Base-by-base conservation (phyloP, 352 stramenopile genomes). In the Phytophthora meadii region DNA sequence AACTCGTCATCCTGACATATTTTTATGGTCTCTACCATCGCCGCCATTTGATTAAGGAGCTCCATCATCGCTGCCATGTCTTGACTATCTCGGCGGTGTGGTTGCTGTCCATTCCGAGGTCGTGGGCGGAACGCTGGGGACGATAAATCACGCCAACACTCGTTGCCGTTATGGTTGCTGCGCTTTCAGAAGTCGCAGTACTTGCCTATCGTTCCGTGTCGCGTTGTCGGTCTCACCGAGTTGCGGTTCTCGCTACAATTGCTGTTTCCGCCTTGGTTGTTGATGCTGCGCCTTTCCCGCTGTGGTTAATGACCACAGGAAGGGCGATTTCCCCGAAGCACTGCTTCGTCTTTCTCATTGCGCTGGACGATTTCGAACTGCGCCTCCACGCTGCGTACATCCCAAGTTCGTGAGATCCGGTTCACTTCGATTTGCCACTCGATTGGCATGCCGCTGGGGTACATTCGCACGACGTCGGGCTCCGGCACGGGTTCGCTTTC, bases 21-120 rank as follows among this genome's bases (percentile, higher is more conserved):
- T 25, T 59, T 59, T 17, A 59, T 9, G 9, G 52, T 44, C 7
- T 42, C 25, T 8, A 59, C 36, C 52, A 57, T 47, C 12, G 36
- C 50, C 2, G 36, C 36, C 34, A 57, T 57, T 4, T 57, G 37
- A 19, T 19, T 1, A 1, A 19, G 19, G 19, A 19, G 19, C 19
- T 19, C 19, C 19, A 19, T 19, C 36, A 48, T 48, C 1, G 50
- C 50, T 15, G 50, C 24, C 19, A 39, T 57, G 40, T 25, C 4
- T 1, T 17, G n/a, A 14, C 9, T 42, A 30, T n/a, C 11, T 14
- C 25, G 46, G 11, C 17, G 46, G 15, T 22, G 27, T 27, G 22
- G 25, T 4, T 14, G 2, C 4, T 54, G 28, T 11, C 2, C 11
- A 15, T 52, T 11, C 14, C 6, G 11, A 12, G 22, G 24, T 4